These are phyloP conservation scores for Platismatia glauca DNA, from an alignment of 495 filamentous ascomycete genomes.

Conservation along the genomic window DNA sequence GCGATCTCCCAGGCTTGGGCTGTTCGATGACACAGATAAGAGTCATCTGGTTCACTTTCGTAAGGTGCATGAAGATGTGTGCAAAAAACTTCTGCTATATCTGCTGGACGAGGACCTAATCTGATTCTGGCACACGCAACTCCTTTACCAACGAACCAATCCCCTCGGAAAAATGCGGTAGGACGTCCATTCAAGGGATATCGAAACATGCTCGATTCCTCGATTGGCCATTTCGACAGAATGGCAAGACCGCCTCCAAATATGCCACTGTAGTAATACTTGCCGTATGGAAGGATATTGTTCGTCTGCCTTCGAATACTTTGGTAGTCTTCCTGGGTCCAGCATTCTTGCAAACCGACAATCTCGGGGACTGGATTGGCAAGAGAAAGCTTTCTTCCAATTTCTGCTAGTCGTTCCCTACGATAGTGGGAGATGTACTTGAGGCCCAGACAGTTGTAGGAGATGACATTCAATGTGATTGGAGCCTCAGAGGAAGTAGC, in stretches of 20 bases:
- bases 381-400: slow-evolving; percentile 64
- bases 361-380: slow-evolving; percentile 67
- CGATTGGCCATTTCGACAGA: slow-evolving; percentile 93
- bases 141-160: slow-evolving; percentile 82
- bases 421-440: slow-evolving; percentile 78
- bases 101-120: slow-evolving; percentile 54
- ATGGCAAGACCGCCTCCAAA: slow-evolving; percentile 88
- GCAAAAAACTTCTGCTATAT: slow-evolving; percentile 86
- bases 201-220: slow-evolving; percentile 72
- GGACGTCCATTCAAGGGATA: slow-evolving; percentile 95
- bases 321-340: slow-evolving; percentile 82
- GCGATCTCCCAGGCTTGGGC: slow-evolving; percentile 97
- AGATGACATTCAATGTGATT: slow-evolving; percentile 57
- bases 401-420: slow-evolving; percentile 70
- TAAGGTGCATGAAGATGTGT: slow-evolving; percentile 94
- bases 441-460: slow-evolving; percentile 93
- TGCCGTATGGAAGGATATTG: slow-evolving; percentile 78
- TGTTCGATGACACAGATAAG: slow-evolving; percentile 79
- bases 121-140: slow-evolving; percentile 78
- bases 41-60: slow-evolving; percentile 67
- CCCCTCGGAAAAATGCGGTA: slow-evolving; percentile 84
- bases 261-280: slow-evolving; percentile 85
- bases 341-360: slow-evolving; percentile 92
- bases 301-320: slow-evolving; percentile 67
- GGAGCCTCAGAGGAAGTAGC: slow-evolving; percentile 6